Evolutionary conservation across 225 moss, liverwort and hornwort species (phyloP).

Genomic region (Marchantia polymorpha): DNA sequence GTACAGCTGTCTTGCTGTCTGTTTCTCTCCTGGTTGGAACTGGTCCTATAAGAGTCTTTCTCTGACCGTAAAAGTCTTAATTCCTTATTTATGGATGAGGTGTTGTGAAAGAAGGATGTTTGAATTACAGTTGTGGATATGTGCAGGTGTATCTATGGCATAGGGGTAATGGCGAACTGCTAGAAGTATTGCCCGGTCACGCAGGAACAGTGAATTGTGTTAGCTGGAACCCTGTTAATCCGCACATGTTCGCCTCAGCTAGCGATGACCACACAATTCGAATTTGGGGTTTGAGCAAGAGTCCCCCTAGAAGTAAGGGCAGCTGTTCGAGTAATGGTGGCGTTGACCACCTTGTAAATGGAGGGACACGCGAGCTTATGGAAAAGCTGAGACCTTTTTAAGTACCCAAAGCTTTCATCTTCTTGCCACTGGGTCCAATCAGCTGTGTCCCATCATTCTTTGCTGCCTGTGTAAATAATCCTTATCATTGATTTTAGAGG

Average conservation of each 20-base stretch:
- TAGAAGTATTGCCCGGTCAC: slow-evolving; percentile 90
- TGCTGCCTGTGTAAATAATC: slow-evolving; percentile 45
- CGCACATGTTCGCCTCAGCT: slow-evolving; percentile 99
- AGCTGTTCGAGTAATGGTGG: slow-evolving; percentile 61
- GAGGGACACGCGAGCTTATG: slow-evolving; percentile 93
- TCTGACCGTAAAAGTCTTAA: not conserved
- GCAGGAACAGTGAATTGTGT: slow-evolving; percentile 98
- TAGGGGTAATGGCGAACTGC: slow-evolving; percentile 93
- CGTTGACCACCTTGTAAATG: slow-evolving; percentile 90
- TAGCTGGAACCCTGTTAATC: slow-evolving; percentile 99
- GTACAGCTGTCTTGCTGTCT: not conserved
- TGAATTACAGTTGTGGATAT: not conserved
- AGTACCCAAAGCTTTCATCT: slow-evolving; percentile 18
- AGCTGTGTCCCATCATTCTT: slow-evolving; percentile 35
- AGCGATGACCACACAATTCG: slow-evolving; percentile 99
- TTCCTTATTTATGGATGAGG: not conserved
- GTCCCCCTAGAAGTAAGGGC: slow-evolving; percentile 48
- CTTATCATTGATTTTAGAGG: slow-evolving; percentile 44
- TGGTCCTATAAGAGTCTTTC: not conserved
- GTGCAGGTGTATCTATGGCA: slow-evolving; percentile 99
- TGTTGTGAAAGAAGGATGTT: not conserved
- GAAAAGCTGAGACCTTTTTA: slow-evolving; percentile 98
- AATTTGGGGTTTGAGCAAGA: slow-evolving; percentile 93
- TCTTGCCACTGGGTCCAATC: slow-evolving; percentile 23
- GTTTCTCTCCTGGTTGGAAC: not conserved